phyloP scores from a whole-genome alignment of 83 land plant species.

The Picea abies region DNA sequence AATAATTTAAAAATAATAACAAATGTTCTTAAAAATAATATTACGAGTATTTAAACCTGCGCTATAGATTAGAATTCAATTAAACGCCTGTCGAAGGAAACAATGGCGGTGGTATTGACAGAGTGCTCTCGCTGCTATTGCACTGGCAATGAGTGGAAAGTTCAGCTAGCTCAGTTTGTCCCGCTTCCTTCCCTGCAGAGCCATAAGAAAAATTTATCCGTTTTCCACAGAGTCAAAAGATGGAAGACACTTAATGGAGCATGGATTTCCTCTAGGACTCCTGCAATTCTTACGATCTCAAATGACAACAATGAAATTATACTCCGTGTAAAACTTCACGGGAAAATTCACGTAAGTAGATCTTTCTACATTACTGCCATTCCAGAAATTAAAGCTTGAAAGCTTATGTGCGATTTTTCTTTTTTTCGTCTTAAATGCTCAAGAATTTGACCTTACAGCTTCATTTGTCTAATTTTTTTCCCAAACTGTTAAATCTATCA shows the following conservation, averaged over 20 bases:
- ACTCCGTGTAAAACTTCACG: not conserved
- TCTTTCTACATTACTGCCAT: not conserved
- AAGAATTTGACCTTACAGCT: not conserved
- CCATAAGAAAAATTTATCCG: not conserved
- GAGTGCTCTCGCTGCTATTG: not conserved
- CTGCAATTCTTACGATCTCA: not conserved
- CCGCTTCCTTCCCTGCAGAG: not conserved
- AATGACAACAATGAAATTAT: not conserved
- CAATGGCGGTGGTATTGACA: not conserved
- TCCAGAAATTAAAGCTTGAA: not conserved
- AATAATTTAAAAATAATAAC: no score
- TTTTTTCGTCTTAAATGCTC: not conserved
- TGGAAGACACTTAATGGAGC: not conserved
- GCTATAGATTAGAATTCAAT: no score
- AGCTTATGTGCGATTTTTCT: not conserved
- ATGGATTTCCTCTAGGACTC: conserved; percentile 3
- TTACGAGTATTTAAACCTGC: no score
- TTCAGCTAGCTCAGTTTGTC: not conserved
- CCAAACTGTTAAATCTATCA: not conserved
- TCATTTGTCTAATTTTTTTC: not conserved
- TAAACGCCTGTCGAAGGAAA: not conserved
- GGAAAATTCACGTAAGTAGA: not conserved
- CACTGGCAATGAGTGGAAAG: not conserved
- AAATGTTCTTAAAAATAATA: no score
- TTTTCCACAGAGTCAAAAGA: not conserved